Base-by-base conservation (phyloP, 305 asterid species). In the Salvia sclarea region DNA sequence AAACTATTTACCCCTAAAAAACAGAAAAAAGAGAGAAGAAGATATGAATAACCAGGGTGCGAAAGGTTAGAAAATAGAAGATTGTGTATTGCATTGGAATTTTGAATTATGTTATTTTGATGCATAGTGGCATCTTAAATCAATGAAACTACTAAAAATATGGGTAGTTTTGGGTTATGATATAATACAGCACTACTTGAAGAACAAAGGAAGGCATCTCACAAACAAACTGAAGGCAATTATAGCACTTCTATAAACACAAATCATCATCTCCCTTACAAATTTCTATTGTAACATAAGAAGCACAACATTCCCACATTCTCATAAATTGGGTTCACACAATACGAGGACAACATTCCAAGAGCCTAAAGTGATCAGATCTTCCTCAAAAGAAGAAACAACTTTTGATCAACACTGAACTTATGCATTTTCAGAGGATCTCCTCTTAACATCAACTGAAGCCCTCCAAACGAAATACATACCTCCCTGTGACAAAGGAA, bases 351-450 rank as follows among this genome's bases (percentile, higher is more conserved):
- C 35, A 5, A 43, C 6, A 1, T 24, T 58, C 54, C 17, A 6
- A 41, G 25, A 40, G 22, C 16, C 22, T 40, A 35, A 25, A 7
- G 47, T 33, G 11, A 69, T 85, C 79, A 85, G 54, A 84, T 78
- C 91, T 87, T 91, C 91, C 88, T 86, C 84, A 91, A 69, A 63
- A 91, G 96, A 73, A 94, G 86, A 74, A 89, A 94, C 80, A 94
- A 33, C 90, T 76, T 87, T 48, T 87, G 88, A 72, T 89, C 96
- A 50, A 83, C 83, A 70, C 69, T 84, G 69, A 87, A 88, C 75
- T 88, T 81, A 4, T 62, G 83, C 86, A 80, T 73, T 82, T 80
- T 89, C 72, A 76, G 6, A 40, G 86, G 83, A 41, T 80, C 77
- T 5, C 90, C 90, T 67, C 76, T 83, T 68, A 91, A 70, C 96